A percentile compares a stretch with the other conserved stretches of the same genome.
phyloP scores from a whole-genome alignment of 148 eudicot species.

The Nyssa sinensis region DNA sequence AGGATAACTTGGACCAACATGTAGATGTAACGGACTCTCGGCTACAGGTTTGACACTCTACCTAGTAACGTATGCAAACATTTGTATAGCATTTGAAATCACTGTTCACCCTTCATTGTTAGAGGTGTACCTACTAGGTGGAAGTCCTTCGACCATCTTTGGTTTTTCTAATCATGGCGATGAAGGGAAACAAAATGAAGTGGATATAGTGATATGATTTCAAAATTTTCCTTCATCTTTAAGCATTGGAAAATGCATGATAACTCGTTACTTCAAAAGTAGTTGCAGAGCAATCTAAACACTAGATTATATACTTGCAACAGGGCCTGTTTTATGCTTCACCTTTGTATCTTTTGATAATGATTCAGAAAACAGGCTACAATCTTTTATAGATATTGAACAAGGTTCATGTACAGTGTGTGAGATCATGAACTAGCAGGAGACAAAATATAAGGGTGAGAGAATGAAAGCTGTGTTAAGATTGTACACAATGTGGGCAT shows the following conservation, averaged over 20 bases:
- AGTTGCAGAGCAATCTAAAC: background rate
- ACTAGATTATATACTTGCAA: background rate
- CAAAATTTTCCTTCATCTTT: background rate
- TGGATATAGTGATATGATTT: background rate
- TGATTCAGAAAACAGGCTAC: background rate
- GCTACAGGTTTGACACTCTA: conserved; percentile 58
- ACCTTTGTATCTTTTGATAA: background rate
- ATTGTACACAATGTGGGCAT: no score
- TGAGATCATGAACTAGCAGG: background rate
- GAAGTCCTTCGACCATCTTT: background rate
- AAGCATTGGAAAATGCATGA: background rate
- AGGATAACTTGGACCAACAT: conserved; percentile 81
- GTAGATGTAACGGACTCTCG: conserved; percentile 77
- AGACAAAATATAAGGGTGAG: background rate
- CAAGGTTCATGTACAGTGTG: background rate
- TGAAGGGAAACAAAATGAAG: background rate
- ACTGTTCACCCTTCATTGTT: background rate
- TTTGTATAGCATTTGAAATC: background rate
- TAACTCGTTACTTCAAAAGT: background rate
- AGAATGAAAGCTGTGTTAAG: background rate
- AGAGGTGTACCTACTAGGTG: background rate
- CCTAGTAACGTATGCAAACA: background rate
- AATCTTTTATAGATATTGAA: background rate
- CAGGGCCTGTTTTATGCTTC: background rate
- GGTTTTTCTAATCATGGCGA: background rate